Percentiles rank a stretch among this genome's conserved stretches.
These are phyloP conservation scores for Sclerotinia borealis DNA, from an alignment of 2,329 filamentous ascomycete genomes.

Conservation along the genomic window DNA sequence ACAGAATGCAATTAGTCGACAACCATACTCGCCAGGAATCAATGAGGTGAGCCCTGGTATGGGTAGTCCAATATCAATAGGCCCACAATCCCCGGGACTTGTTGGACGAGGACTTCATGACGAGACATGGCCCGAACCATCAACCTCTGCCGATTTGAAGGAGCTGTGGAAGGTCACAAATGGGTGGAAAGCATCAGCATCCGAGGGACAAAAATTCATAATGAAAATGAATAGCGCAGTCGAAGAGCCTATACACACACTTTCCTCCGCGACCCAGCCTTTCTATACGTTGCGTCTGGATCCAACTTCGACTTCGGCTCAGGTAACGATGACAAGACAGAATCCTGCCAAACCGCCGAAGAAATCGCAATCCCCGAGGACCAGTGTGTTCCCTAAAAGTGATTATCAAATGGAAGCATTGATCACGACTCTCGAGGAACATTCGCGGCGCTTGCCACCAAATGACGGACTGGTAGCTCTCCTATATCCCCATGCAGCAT, in stretches of 20 bases:
- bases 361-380: conserved; percentile 20
- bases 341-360: conserved; percentile 50
- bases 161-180: conserved; percentile 64
- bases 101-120: conserved; percentile 29
- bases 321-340: conserved; percentile 52
- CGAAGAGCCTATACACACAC: conserved; percentile 60
- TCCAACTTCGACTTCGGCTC: conserved; percentile 57
- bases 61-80: conserved; percentile 26
- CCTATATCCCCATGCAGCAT: conserved; percentile 60
- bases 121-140: conserved; percentile 27
- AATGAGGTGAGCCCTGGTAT: conserved; percentile 27
- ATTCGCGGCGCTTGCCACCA: conserved; percentile 46
- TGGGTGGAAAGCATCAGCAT: conserved; percentile 58
- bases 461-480: conserved; percentile 61
- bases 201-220: conserved; percentile 54
- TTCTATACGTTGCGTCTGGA: conserved; percentile 62
- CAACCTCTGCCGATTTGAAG: conserved; percentile 52
- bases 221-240: conserved; percentile 49
- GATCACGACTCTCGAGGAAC: conserved; percentile 51
- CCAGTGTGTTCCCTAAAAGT: conserved; percentile 21
- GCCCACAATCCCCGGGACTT: conserved; percentile 21
- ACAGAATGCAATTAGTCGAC: conserved; percentile 57
- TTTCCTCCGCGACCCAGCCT: conserved; percentile 55
- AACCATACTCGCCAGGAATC: conserved; percentile 46
- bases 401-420: conserved; percentile 41